Evolutionary conservation across 2,329 filamentous ascomycete genomes (phyloP), one percentile per base, ranked within the genome.

Genomic region (Atkinsonella hypoxylon): DNA sequence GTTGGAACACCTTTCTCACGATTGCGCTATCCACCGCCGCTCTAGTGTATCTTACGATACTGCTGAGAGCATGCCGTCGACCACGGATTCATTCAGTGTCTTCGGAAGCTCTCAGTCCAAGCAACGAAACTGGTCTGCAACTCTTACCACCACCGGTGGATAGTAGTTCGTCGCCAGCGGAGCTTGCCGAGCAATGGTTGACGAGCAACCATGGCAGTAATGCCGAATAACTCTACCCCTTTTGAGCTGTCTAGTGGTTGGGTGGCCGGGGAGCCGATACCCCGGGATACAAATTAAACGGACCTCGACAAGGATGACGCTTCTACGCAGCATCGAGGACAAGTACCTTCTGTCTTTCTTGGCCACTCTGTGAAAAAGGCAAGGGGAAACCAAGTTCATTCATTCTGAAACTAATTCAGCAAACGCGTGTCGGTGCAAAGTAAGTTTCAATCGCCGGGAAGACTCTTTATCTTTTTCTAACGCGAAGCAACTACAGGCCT

Each of bases 361-460:
- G 41, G 41, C 41, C 17, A 39, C 36, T 43, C 13, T 18, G 22
- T 26, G 22, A 20, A 20, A 11, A 3, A 20, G 41, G 41, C 22
- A 26, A 43, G 15, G 41, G 41, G 41, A 43, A 43, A 43, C 41
- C 41, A 43, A 43, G 41, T 43, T 43, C 41, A 43, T 43, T 43
- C 18, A 9, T 26, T 13, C 20, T 13, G 8, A 43, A 43, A 43
- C 36, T 17, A 13, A 39, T 15, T 11, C 13, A 39, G 20, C 36
- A 39, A n/a, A 39, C 17, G 20, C 20, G 20, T 22, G 20, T 39
- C 15, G 36, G 6, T 39, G 6, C 15, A 39, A 13, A n/a, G 36
- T 39, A 39, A n/a, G 36, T 39, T 39, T 39, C 17, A 13, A 7
- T 39, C 13, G 12, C 3, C 15, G 5, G 20, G 20, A 22, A 22